A percentile compares a stretch with the other conserved stretches of the same genome.
These are phyloP conservation scores for Cyclostephanos tholiformis DNA, from an alignment of 108 stramenopile genomes.

Conservation along the genomic window DNA sequence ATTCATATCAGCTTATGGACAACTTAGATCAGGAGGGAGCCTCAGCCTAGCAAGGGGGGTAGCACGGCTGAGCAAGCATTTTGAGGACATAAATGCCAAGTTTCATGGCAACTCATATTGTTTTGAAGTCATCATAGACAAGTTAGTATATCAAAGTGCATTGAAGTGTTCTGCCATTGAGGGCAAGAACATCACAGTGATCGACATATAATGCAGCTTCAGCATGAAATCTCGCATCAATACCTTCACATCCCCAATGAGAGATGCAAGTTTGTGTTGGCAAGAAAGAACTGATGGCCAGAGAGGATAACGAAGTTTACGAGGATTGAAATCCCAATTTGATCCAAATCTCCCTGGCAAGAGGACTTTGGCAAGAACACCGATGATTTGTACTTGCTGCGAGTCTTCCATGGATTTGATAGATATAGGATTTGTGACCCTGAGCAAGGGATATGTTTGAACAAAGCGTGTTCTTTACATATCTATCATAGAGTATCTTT, in stretches of 20 bases:
- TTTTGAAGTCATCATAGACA: constrained; percentile 29
- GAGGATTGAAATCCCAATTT: constrained; percentile 36
- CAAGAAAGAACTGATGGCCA: constrained; percentile 47
- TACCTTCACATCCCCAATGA: constrained; percentile 58
- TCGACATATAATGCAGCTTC: constrained; percentile 27
- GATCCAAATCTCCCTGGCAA: constrained; percentile 22
- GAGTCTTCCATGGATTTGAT: constrained; percentile 25
- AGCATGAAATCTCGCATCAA: constrained; percentile 38
- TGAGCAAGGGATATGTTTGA: constrained; percentile 5
- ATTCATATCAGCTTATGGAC: constrained; percentile 14
- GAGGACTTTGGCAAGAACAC: constrained; percentile 23
- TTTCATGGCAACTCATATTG: constrained; percentile 4
- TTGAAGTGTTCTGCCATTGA: not conserved
- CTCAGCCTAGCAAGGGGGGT: constrained; percentile 7
- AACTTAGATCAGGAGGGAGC: not conserved
- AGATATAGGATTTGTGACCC: constrained; percentile 13
- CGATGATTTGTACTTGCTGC: constrained; percentile 14
- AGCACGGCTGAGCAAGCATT: constrained; percentile 9
- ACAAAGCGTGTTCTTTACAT: constrained; percentile 19
- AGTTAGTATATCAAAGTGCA: constrained; percentile 8
- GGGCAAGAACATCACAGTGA: constrained; percentile 6
- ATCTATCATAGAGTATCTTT: constrained; percentile 8
- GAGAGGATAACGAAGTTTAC: constrained; percentile 55
- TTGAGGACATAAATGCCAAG: constrained; percentile 11
- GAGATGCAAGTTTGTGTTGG: constrained; percentile 30